Base-by-base conservation (phyloP, 345 rosid species). In the Euphorbia peplus region DNA sequence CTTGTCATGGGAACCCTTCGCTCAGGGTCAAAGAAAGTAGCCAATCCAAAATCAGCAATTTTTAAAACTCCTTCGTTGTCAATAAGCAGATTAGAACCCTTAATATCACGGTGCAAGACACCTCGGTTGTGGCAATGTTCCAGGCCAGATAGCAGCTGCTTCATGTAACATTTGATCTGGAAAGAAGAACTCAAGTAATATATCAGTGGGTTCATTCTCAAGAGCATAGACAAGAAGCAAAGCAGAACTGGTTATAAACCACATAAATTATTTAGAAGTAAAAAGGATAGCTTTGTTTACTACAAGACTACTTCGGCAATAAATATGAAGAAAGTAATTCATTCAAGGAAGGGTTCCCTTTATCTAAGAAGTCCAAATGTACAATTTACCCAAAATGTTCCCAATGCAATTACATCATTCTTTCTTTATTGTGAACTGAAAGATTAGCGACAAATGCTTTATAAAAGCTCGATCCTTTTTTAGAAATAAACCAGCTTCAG, bases 1-100 rank as follows among this genome's bases (percentile, higher is more conserved):
- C 91, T 93, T 57, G 98, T 93, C 90, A 90, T 77, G 10, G 84
- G 78, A 73, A 84, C 90, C 86, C 80, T 84, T 66, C 70, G 80
- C 47, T 68, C 81, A 11, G 90, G 84, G 65, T 88, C 84, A 68
- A 75, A 90, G 78, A 88, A 86, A n/a, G 88, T 84, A 56, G 97
- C 97, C 66, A 93, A 74, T 59, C 98, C 98, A 60, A 93, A 93
- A 81, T 93, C 98, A 77, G 93, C 93, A 73, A 93, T 86, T 80
- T 93, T 93, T 16, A 93, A 72, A 60, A 76, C 73, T 32, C 98
- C 98, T 37, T 90, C 86, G 59, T 86, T 87, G 73, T 88, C 86
- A 71, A 93, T 87, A 52, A 93, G 83, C 25, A 93, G 77, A 83
- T 90, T 93, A 69, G 98, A 86, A 67, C 95, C 91, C 83, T 93